phyloP scores from a whole-genome alignment of 2,329 filamentous ascomycete species.

The Fusarium bulbicola region DNA sequence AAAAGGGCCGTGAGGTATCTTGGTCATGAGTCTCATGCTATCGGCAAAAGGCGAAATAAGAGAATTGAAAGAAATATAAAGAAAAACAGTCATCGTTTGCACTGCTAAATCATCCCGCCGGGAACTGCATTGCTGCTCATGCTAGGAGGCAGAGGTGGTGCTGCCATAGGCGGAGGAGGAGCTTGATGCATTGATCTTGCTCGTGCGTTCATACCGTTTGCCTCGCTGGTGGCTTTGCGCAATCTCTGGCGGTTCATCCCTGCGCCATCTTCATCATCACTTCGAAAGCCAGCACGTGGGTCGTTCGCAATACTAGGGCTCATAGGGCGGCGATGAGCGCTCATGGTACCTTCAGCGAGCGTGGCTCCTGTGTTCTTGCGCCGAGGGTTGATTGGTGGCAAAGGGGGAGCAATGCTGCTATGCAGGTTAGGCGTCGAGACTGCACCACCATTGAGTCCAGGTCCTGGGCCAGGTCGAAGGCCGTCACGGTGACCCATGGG shows the following conservation, averaged over 20 bases:
- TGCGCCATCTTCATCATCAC: conserved; percentile 52
- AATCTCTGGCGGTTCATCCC: conserved; percentile 51
- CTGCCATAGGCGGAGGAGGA: conserved; percentile 39
- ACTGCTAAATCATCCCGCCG: conserved; percentile 57
- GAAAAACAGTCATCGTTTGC: conserved; percentile 2
- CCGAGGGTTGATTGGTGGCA: conserved; percentile 68
- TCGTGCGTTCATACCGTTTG: conserved; percentile 45
- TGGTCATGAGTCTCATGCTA: conserved; percentile 34
- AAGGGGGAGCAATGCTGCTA: conserved; percentile 54
- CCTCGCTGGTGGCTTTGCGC: conserved; percentile 56
- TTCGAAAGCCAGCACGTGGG: conserved; percentile 46
- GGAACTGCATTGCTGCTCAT: conserved; percentile 48
- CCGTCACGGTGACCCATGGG: conserved; percentile 52
- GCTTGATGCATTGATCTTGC: conserved; percentile 41
- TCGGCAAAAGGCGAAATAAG: conserved; percentile 22
- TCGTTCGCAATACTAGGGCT: conserved; percentile 33
- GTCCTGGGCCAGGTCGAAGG: conserved; percentile 48
- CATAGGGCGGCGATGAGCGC: conserved; percentile 31
- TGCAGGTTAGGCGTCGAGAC: conserved; percentile 52
- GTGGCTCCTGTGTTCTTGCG: conserved; percentile 54
- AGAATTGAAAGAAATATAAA: conserved; percentile 23
- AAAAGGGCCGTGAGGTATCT: conserved; percentile 35
- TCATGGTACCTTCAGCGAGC: conserved; percentile 44
- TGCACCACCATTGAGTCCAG: conserved; percentile 45
- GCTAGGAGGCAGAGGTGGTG: conserved; percentile 41